phyloP scores from a whole-genome alignment of 176 grass and related monocot genomes.

The Phoenix roebelenii region DNA sequence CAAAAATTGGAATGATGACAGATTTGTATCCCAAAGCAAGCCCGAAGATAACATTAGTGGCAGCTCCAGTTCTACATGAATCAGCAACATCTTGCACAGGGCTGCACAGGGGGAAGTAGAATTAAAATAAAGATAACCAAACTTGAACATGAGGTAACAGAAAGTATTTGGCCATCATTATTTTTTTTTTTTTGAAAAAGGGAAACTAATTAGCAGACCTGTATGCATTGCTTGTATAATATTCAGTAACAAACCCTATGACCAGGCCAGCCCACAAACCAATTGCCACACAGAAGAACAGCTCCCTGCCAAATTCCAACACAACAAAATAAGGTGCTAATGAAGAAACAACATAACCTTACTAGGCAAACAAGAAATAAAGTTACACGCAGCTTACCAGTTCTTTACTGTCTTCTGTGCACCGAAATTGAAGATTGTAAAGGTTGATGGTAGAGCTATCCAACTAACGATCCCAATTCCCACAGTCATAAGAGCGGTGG shows the following conservation, averaged over 20 bases:
- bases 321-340: slow-evolving; percentile 13
- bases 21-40: slow-evolving; percentile 96
- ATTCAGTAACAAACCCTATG: slow-evolving; percentile 88
- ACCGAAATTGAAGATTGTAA: slow-evolving; percentile 96
- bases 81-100: slow-evolving; percentile 92
- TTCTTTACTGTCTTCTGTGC: slow-evolving; percentile 79
- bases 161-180: no score
- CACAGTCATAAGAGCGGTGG: slow-evolving; percentile 68
- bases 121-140: no score
- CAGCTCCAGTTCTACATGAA: slow-evolving; percentile 80
- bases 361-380: neutral
- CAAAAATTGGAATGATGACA: slow-evolving; percentile 81
- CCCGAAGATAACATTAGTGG: slow-evolving; percentile 86
- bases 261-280: slow-evolving; percentile 89
- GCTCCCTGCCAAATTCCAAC: slow-evolving; percentile 39
- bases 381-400: slow-evolving; percentile 39
- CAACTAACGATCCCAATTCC: slow-evolving; percentile 87
- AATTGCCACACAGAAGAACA: slow-evolving; percentile 81
- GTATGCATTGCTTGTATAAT: slow-evolving; percentile 96
- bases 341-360: no score
- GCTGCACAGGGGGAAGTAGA: slow-evolving; percentile 23
- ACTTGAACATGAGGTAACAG: no score
- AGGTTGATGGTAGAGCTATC: slow-evolving; percentile 71
- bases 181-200: no score
- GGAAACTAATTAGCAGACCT: slow-evolving; percentile 23